Base-by-base conservation (phyloP, 2,329 filamentous ascomycete genomes). In the Pseudogymnoascus sp. region DNA sequence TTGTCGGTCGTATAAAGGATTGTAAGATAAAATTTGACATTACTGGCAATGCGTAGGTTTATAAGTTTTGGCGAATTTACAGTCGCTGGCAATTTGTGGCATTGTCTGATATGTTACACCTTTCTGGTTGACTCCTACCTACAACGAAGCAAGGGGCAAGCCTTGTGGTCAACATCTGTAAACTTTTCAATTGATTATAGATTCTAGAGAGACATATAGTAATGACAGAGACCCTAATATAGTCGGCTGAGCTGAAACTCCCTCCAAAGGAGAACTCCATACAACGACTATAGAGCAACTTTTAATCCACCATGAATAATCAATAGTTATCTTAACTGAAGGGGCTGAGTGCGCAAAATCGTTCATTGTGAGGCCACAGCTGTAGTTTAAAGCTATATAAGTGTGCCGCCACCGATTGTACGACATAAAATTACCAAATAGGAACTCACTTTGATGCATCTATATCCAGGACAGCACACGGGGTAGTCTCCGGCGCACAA, bases 191-290 rank as follows among this genome's bases (percentile, higher is more conserved):
- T n/a, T 28, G 21, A 50, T 53, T 3, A 53, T 9, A 53, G n/a
- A 38, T 38, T 15, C 15, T n/a, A 38, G 13, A 26, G 6, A 44
- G 3, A 28, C 31, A 9, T 15, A 53, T 28, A 5, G n/a, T 31
- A 53, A 23, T 53, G 15, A 53, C 23, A 53, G 23, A 10, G n/a
- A 31, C n/a, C 44, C 23, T 23, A 28, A 53, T 31, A 17, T 28
- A 53, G 44, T 28, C 44, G 44, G 44, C 23, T 23, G 44, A 53
- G 44, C 44, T 53, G 44, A 53, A 53, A 53, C 44, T 50, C 44
- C 44, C 1, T 33, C 31, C 31, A 33, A 53, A 53, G 23, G 44
- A 53, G 44, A 53, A 53, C 44, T 53, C 44, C 44, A 53, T 53
- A 11, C 44, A 53, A 53, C 44, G 44, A 28, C 44, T 31, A 31